Base-by-base conservation (phyloP, 2,329 filamentous ascomycete species). In the Alternaria triticina region DNA sequence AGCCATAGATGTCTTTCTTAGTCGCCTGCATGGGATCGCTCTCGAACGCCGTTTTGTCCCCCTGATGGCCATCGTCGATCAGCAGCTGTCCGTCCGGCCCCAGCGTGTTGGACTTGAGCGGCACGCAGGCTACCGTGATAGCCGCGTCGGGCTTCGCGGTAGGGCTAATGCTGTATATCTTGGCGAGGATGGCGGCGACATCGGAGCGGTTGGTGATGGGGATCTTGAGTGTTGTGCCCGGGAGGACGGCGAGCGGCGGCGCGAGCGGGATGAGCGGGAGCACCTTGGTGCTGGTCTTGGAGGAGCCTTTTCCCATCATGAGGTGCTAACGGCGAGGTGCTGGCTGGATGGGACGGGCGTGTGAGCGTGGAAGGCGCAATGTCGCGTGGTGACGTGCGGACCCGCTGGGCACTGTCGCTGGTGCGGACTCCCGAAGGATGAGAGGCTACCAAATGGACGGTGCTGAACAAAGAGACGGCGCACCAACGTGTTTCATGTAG, bases 61-160 rank as follows among this genome's bases (percentile, higher is more conserved):
- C 45, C 70, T 74, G 54, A 78, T 79, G 66, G 85, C 86, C 87
- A 74, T 89, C 86, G 57, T 91, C 88, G 59, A 96, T 87, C 68
- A 97, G 85, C 61, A 89, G 87, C 79, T 94, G 90, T 47, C 94
- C 94, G 74, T 93, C 89, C 27, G 73, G 70, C 61, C 89, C 90
- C 25, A 97, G 85, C 23, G 90, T 86, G 5, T 90, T 90, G 54
- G 93, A 96, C 67, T 86, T 90, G 64, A 97, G 85, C 20, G 96
- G 96, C 58, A 98, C 89, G 79, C 95, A 98, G 57, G 91, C 93
- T 69, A 98, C 90, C 9, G 92, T 90, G 70, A 97, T 89, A 70
- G 89, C 85, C 27, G 89, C 87, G 69, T 90, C 85, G 3, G 84
- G 87, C 73, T 89, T 90, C 23, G 84, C 82, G 44, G 88, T 87